Conservation (phyloP, 176 grass and related monocot genomes). For the Carex scoparia region DNA sequence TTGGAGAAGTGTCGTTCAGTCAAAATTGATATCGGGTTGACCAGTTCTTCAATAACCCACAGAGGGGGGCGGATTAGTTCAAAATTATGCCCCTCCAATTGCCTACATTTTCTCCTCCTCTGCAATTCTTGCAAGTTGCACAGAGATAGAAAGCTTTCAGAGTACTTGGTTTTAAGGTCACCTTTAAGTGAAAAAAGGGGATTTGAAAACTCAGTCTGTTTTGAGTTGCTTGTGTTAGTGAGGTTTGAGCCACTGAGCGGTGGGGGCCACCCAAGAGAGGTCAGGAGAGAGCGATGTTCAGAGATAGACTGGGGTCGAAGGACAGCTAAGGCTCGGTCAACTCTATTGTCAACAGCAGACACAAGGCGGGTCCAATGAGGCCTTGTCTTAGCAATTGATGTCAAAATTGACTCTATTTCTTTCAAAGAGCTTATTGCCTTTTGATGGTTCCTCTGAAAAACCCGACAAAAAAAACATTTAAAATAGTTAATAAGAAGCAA, state of each 20-base stretch:
- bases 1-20: conserved; percentile 74
- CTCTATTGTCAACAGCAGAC: conserved; percentile 82
- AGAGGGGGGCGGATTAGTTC: conserved; percentile 58
- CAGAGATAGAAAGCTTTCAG: conserved; percentile 73
- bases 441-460: conserved; percentile 46
- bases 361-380: conserved; percentile 65
- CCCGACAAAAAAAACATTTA: not conserved
- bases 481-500: conserved; percentile 27
- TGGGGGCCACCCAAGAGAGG: conserved; percentile 84
- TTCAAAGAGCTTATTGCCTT: conserved; percentile 55
- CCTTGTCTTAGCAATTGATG: conserved; percentile 47
- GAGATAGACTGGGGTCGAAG: conserved; percentile 88
- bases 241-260: conserved; percentile 51
- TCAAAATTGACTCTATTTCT: conserved; percentile 68
- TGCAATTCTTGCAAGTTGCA: conserved; percentile 88
- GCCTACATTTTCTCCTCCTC: conserved; percentile 68
- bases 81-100: conserved; percentile 58
- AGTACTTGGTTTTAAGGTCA: conserved; percentile 71
- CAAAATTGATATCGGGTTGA: conserved; percentile 65
- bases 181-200: conserved; percentile 76
- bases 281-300: conserved; percentile 70
- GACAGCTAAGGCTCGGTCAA: conserved; percentile 82
- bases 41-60: conserved; percentile 93
- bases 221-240: conserved; percentile 37
- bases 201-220: conserved; percentile 51